phyloP scores from a whole-genome alignment of 345 rosid species.

The Trapa bicornis region DNA sequence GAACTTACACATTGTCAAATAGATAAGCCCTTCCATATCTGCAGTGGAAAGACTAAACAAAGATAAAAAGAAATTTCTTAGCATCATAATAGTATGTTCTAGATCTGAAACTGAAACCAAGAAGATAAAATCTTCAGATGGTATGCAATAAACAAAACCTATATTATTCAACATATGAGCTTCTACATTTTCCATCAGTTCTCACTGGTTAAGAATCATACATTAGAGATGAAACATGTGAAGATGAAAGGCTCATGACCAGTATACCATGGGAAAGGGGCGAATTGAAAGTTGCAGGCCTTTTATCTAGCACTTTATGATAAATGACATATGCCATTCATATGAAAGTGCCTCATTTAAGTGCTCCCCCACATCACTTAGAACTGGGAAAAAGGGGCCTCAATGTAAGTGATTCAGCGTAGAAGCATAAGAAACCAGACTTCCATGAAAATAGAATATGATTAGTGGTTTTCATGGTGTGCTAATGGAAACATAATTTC shows the following conservation, averaged over 20 bases:
- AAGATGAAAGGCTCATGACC: background rate
- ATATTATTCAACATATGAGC: background rate
- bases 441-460: background rate
- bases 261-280: background rate
- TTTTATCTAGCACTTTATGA: background rate
- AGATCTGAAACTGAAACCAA: background rate
- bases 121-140: background rate
- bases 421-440: background rate
- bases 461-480: background rate
- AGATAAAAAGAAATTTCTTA: background rate
- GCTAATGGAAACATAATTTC: background rate
- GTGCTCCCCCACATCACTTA: too few relatives aligned
- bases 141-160: background rate
- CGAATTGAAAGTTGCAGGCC: background rate
- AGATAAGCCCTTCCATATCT: slow-evolving; percentile 97
- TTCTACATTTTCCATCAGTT: background rate
- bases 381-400: background rate
- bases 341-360: background rate
- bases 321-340: background rate
- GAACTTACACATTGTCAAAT: slow-evolving; percentile 91
- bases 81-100: too few relatives aligned
- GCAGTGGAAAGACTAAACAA: slow-evolving; percentile 57
- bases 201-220: background rate
- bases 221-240: background rate
- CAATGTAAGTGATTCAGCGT: background rate